Conservation (phyloP, 169 alveolate species). For the Miamiensis avidus region DNA sequence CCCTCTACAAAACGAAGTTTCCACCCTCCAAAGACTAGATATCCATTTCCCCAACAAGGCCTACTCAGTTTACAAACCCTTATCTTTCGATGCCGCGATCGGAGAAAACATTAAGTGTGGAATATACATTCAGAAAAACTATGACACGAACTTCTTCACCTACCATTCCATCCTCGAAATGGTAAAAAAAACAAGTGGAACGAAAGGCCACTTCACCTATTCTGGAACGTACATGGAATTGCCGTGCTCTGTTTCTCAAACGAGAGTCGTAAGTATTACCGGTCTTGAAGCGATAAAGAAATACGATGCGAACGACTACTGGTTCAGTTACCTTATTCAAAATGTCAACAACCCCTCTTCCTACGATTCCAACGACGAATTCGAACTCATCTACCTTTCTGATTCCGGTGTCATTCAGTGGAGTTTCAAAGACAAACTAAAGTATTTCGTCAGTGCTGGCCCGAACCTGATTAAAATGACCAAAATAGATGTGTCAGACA, state of each 20-base stretch:
- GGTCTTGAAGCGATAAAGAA: neutral
- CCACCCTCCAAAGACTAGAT: neutral
- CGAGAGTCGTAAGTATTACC: neutral
- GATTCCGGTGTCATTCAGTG: neutral
- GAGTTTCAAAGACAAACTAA: neutral
- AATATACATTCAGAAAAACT: neutral
- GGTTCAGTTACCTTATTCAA: neutral
- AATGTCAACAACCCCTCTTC: neutral
- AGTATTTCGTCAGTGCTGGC: neutral
- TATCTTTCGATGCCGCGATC: neutral
- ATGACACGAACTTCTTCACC: neutral
- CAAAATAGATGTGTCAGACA: neutral
- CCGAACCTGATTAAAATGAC: neutral
- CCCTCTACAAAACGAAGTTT: neutral
- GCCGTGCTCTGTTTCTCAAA: neutral
- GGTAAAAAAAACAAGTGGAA: neutral
- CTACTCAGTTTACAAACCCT: neutral
- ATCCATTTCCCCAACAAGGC: neutral
- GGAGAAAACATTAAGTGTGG: slow-evolving; percentile 16
- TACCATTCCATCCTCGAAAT: neutral
- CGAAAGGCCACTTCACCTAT: neutral
- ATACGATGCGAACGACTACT: neutral
- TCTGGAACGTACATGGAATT: neutral
- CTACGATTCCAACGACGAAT: neutral
- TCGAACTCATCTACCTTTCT: neutral